These are phyloP conservation scores for Lachnellula occidentalis DNA, from an alignment of 2,329 filamentous ascomycete species.

Conservation along the genomic window DNA sequence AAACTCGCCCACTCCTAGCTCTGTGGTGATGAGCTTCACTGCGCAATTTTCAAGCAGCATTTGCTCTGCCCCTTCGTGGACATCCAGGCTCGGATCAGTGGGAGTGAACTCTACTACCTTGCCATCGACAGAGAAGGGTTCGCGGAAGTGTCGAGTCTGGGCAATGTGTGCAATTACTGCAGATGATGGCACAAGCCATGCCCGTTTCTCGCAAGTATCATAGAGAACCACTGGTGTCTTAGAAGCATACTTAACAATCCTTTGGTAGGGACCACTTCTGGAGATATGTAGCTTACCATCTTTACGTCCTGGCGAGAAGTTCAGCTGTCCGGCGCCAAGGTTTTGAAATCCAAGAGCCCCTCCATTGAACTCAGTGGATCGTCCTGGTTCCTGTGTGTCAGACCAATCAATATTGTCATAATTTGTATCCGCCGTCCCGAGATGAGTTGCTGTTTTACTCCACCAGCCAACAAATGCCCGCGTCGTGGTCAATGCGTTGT, in stretches of 20 bases:
- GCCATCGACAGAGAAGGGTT: not conserved
- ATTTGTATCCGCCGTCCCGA: constrained; percentile 5
- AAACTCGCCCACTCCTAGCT: not conserved
- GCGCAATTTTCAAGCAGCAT: not conserved
- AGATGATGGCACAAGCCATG: constrained; percentile 1
- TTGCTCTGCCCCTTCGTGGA: not conserved
- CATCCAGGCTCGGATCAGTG: not conserved
- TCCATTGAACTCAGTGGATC: not conserved
- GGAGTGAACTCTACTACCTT: not conserved
- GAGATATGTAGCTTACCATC: not conserved
- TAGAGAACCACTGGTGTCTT: constrained; percentile 5
- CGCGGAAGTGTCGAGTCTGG: not conserved
- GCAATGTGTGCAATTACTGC: constrained; percentile 2
- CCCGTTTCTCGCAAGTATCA: not conserved
- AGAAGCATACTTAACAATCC: not conserved
- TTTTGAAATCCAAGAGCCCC: not conserved
- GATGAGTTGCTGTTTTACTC: constrained; percentile 5
- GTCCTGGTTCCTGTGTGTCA: not conserved
- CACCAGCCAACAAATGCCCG: constrained; percentile 17
- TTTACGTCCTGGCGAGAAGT: constrained; percentile 1
- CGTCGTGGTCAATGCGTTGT: not conserved
- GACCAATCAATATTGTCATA: constrained; percentile 3
- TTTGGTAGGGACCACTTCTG: not conserved
- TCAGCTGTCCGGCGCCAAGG: not conserved
- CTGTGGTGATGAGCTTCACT: not conserved